phyloP scores from a whole-genome alignment of 2,329 filamentous ascomycete species.

The Neonectria ditissima region DNA sequence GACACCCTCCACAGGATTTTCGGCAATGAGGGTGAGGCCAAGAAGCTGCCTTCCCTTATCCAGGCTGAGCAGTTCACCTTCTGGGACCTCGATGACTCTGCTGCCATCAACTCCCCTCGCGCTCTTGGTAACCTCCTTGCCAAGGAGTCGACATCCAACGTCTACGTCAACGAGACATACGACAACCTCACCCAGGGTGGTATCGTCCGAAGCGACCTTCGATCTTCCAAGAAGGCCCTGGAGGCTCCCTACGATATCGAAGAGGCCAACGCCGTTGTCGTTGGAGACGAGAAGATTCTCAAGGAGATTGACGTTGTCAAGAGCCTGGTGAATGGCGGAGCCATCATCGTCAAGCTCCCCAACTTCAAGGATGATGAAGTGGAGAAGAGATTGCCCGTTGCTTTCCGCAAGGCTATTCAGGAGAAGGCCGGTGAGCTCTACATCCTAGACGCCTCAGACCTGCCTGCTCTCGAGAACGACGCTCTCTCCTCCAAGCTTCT shows the following conservation, averaged over 20 bases:
- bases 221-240: conserved; percentile 83
- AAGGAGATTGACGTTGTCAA: conserved; percentile 80
- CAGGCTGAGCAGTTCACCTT: conserved; percentile 88
- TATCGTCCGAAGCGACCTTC: conserved; percentile 84
- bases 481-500: conserved; percentile 74
- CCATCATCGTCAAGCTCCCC: conserved; percentile 80
- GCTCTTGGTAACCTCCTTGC: conserved; percentile 71
- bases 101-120: conserved; percentile 72
- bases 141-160: conserved; percentile 75
- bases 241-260: conserved; percentile 87
- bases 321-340: conserved; percentile 76
- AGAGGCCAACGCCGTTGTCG: conserved; percentile 81
- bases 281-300: conserved; percentile 84
- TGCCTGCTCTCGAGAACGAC: conserved; percentile 76
- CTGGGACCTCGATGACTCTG: conserved; percentile 88
- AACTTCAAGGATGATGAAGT: conserved; percentile 88
- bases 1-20: conserved; percentile 63
- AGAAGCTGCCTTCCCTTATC: conserved; percentile 57
- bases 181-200: conserved; percentile 80
- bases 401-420: conserved; percentile 77
- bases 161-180: conserved; percentile 71
- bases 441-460: conserved; percentile 78
- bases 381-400: conserved; percentile 83
- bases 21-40: conserved; percentile 65
- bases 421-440: conserved; percentile 78